Conservation (phyloP, 768 basidiomycete species). For the Kwoniella shandongensis region DNA sequence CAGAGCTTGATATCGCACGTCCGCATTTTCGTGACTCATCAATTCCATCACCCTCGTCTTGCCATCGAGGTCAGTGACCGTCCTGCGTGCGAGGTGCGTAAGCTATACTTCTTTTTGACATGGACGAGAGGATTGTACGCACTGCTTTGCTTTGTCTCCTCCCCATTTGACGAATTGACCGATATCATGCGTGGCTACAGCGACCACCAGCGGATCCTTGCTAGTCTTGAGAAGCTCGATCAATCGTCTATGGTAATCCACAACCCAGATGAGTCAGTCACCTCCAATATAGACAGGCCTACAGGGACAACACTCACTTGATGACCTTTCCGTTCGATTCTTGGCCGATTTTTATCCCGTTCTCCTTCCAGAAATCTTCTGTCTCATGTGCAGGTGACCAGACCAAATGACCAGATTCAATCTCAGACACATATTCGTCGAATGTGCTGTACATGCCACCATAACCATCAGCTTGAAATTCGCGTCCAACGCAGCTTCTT, state of each 20-base stretch:
- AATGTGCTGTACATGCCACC: constrained; percentile 66
- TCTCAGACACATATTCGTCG: constrained; percentile 91
- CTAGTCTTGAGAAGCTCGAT: constrained; percentile 70
- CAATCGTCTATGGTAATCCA: constrained; percentile 61
- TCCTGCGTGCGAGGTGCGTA: constrained; percentile 56
- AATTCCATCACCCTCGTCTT: constrained; percentile 70
- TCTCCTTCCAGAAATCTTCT: constrained; percentile 97
- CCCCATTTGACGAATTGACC: constrained; percentile 91
- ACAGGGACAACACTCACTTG: constrained; percentile 60
- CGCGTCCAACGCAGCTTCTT: not conserved
- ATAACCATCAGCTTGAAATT: not conserved
- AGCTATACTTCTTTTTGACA: not conserved
- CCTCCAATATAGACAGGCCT: too few relatives aligned
- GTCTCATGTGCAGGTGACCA: constrained; percentile 97
- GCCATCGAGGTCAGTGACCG: constrained; percentile 77
- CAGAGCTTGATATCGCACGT: constrained; percentile 89
- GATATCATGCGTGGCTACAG: constrained; percentile 88
- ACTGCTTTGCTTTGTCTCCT: constrained; percentile 86
- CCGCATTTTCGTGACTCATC: constrained; percentile 81
- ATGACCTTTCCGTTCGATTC: constrained; percentile 80
- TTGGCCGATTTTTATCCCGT: constrained; percentile 75
- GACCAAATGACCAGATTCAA: constrained; percentile 82
- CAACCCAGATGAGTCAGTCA: not conserved
- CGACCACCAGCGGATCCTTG: constrained; percentile 72
- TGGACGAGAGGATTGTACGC: constrained; percentile 39